phyloP scores from a whole-genome alignment of 306 rosid species.

The Cicer judaicum region DNA sequence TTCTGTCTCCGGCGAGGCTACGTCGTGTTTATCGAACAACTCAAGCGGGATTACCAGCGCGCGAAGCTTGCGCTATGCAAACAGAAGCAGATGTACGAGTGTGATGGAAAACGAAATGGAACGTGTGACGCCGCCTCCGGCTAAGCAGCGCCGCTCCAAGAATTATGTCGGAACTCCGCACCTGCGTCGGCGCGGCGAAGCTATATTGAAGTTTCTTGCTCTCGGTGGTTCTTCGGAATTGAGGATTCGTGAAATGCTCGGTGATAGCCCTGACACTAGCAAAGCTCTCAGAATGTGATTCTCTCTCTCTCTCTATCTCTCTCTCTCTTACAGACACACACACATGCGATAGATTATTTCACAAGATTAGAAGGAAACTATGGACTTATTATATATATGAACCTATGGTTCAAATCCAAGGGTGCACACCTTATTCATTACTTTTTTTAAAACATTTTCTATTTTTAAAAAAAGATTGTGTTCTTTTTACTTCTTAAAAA shows the following conservation, averaged over 20 bases:
- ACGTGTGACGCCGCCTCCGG: conserved; percentile 24
- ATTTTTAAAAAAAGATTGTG: no score
- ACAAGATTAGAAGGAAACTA: not conserved
- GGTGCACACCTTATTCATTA: not conserved
- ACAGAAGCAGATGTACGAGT: conserved; percentile 41
- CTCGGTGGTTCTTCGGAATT: conserved; percentile 69
- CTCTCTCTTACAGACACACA: conserved; percentile 4
- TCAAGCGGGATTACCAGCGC: conserved; percentile 63
- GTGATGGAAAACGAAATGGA: conserved; percentile 33
- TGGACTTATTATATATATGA: not conserved
- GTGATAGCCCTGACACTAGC: conserved; percentile 98
- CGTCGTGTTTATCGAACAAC: conserved; percentile 67
- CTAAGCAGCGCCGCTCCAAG: conserved; percentile 9
- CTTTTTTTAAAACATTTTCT: no score
- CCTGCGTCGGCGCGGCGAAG: conserved; percentile 68
- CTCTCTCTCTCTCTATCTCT: conserved; percentile 17
- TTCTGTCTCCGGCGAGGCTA: conserved; percentile 57
- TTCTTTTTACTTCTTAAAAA: no score
- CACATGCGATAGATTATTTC: not conserved
- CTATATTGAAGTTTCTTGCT: conserved; percentile 73
- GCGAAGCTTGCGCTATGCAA: conserved; percentile 53
- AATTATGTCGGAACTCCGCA: conserved; percentile 47
- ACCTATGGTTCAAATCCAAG: not conserved
- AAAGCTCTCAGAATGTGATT: conserved; percentile 91
- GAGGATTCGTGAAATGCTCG: conserved; percentile 76